A percentile compares a stretch with the other conserved stretches of the same genome.
phyloP scores from a whole-genome alignment of 306 rosid genomes.

The Sophora flavescens region DNA sequence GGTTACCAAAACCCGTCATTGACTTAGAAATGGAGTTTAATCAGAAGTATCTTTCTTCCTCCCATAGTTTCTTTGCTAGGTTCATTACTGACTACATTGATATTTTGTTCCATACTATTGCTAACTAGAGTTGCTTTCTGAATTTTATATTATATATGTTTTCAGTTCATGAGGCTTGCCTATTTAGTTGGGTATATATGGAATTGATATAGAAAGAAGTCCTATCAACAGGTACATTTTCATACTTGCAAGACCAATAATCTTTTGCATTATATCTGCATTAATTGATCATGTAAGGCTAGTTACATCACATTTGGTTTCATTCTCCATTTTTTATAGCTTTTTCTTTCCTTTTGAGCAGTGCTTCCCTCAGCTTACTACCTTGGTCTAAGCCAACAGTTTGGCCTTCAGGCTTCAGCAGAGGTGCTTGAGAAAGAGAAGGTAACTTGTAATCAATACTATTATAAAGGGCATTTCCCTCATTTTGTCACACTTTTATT shows the following conservation, averaged over 20 bases:
- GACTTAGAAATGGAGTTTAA: conserved; percentile 39
- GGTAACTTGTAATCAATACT: conserved; percentile 52
- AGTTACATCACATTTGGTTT: conserved; percentile 31
- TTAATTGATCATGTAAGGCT: conserved; percentile 30
- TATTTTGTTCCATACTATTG: conserved; percentile 27
- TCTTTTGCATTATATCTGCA: conserved; percentile 34
- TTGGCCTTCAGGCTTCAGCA: conserved; percentile 89
- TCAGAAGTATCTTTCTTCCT: conserved; percentile 30
- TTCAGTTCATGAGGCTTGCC: conserved; percentile 99
- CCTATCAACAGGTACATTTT: conserved; percentile 89
- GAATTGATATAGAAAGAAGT: conserved; percentile 87
- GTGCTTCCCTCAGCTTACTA: conserved; percentile 96
- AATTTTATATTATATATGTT: conserved; percentile 52
- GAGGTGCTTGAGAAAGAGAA: conserved; percentile 93
- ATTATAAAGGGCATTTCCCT: background rate
- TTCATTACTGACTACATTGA: conserved; percentile 31
- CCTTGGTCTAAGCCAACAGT: conserved; percentile 97
- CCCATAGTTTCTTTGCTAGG: conserved; percentile 24
- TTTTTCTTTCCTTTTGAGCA: conserved; percentile 54
- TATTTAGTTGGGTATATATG: conserved; percentile 83
- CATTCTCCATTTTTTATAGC: conserved; percentile 17
- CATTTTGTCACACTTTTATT: background rate
- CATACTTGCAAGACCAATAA: conserved; percentile 27
- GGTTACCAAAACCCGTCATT: background rate
- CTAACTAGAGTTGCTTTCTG: conserved; percentile 40